Evolutionary conservation across 768 basidiomycete genomes (phyloP).

Genomic region (Mrakia hoshinonis): DNA sequence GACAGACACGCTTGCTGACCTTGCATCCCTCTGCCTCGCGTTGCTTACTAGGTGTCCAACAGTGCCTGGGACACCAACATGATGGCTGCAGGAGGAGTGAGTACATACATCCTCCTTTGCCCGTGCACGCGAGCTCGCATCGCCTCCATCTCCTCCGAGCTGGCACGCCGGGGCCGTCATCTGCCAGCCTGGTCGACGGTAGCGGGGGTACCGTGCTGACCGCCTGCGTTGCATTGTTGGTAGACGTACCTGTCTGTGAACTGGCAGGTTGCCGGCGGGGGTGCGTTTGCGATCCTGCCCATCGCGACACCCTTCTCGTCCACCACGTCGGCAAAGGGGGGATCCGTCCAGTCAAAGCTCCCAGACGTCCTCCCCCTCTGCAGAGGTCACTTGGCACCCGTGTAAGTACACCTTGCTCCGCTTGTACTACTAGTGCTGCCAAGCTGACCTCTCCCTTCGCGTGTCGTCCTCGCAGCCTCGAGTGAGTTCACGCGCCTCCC

Average conservation of each 20-base stretch:
- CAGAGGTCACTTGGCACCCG: constrained; percentile 52
- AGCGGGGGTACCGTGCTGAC: not conserved
- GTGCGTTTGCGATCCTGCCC: constrained; percentile 85
- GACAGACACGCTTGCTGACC: not conserved
- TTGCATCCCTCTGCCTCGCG: not conserved
- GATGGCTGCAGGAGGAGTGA: constrained; percentile 70
- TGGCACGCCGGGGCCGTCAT: no score
- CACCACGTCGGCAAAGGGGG: constrained; percentile 45
- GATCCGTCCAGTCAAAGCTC: constrained; percentile 59
- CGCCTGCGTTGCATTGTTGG: not conserved
- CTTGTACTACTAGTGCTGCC: not conserved
- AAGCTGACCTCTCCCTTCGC: constrained; percentile 49
- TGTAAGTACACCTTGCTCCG: constrained; percentile 22
- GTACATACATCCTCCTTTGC: constrained; percentile 33
- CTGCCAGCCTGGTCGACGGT: no score
- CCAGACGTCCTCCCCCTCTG: constrained; percentile 89
- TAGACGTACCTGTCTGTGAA: constrained; percentile 83
- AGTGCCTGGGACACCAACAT: constrained; percentile 91
- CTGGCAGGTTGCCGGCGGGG: constrained; percentile 56
- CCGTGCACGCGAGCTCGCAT: not conserved
- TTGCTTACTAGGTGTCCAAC: not conserved
- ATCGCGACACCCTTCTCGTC: constrained; percentile 53
- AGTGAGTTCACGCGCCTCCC: constrained; percentile 38
- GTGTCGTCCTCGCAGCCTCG: constrained; percentile 46
- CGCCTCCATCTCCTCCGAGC: no score